Base-by-base conservation (phyloP, 2,329 filamentous ascomycete species). In the Bipolaris bicolor region DNA sequence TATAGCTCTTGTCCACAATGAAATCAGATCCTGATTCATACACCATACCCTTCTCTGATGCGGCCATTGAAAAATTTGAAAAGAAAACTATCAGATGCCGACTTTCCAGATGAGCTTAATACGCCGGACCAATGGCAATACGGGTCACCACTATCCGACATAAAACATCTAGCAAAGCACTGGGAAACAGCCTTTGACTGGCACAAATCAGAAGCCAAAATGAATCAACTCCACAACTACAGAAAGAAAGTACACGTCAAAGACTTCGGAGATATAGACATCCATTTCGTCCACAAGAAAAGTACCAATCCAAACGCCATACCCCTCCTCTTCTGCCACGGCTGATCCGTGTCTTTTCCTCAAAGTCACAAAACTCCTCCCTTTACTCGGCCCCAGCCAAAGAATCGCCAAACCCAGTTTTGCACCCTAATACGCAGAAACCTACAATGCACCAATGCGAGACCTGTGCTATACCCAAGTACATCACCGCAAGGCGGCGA, bases 291-390 rank as follows among this genome's bases (percentile, higher is more conserved):
- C 2, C 85, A 89, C 67, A 80, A 88, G 62, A 79, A 73, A 50
- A 86, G 83, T 63, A 68, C 74, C 1, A 77, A 77, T 2, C 63
- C 80, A 1, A 78, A 79, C 18, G 86, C 86, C 1, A 84, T 91
- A 40, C 88, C 89, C 0, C 68, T 91, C 29, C 71, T 91, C 1
- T 90, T 91, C 69, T 79, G 81, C n/a, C 88, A 90, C 68, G 87
- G 88, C 13, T 90, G 86, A 85, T 89, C 89, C 0, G 89, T 89
- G 1, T 88, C 84, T 61, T 90, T 90, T 90, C 68, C 70, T 89
- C 45, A 88, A 91, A 74, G 86, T 86, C 2, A 75, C 78, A 18
- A 90, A 89, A 67, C 76, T 91, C 44, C 77, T 92, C 0, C 72
- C 76, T 1, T 62, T 81, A 1, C 72, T 86, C 5, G 62, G 81